phyloP scores from a whole-genome alignment of 164 flowering plant genomes.

The Magnolia officinalis region DNA sequence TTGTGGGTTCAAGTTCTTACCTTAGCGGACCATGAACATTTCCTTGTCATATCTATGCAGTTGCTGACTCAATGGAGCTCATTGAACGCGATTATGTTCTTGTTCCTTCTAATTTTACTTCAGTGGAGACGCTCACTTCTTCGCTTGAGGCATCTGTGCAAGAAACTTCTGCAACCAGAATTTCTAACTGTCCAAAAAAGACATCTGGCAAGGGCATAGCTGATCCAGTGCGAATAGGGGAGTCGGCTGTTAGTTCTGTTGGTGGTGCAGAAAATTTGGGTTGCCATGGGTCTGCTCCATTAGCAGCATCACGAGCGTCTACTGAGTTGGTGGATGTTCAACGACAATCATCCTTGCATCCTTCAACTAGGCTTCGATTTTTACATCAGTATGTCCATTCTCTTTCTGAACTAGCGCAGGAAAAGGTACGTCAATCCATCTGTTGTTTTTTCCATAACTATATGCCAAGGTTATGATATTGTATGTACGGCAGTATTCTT shows the following conservation, averaged over 20 bases:
- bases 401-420: slow-evolving; percentile 38
- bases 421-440: slow-evolving; percentile 30
- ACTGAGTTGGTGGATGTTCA: slow-evolving; percentile 26
- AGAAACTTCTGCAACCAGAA: slow-evolving; percentile 15
- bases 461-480: not conserved
- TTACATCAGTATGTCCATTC: slow-evolving; percentile 35
- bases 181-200: slow-evolving; percentile 16
- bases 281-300: slow-evolving; percentile 15
- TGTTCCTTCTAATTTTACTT: slow-evolving; percentile 40
- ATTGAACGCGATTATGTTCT: slow-evolving; percentile 61
- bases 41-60: slow-evolving; percentile 23
- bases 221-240: slow-evolving; percentile 15
- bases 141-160: slow-evolving; percentile 35
- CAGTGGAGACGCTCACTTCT: slow-evolving; percentile 34
- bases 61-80: slow-evolving; percentile 43
- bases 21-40: not conserved
- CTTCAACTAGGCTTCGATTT: slow-evolving; percentile 38
- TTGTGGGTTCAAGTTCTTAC: not conserved
- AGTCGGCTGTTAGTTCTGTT: slow-evolving; percentile 14
- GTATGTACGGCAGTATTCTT: no score
- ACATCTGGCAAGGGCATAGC: slow-evolving; percentile 19
- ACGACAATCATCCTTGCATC: slow-evolving; percentile 30
- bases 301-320: slow-evolving; percentile 20
- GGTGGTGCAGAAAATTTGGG: slow-evolving; percentile 17
- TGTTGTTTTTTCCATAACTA: not conserved